Evolutionary conservation across 805 yeast species (phyloP).

Genomic region (Hanseniaspora nectarophila): DNA sequence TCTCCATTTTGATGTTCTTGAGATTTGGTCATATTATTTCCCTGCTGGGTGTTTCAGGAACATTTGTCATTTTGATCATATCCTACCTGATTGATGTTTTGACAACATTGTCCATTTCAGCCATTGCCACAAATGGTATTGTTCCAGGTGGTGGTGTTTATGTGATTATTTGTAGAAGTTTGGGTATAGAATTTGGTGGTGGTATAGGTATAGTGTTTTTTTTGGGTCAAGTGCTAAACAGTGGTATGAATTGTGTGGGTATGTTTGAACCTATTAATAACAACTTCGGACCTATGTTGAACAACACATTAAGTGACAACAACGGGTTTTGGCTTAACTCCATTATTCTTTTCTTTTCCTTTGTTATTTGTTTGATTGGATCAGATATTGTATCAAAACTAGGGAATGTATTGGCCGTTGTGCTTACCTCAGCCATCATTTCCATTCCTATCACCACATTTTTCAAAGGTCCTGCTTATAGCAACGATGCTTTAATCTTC

Average conservation of each 20-base stretch:
- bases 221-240: slow-evolving; percentile 84
- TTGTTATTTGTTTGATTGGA: slow-evolving; percentile 68
- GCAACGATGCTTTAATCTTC: slow-evolving; percentile 40
- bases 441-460: slow-evolving; percentile 73
- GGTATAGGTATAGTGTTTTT: slow-evolving; percentile 90
- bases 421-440: slow-evolving; percentile 57
- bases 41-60: slow-evolving; percentile 80
- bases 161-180: slow-evolving; percentile 86
- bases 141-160: slow-evolving; percentile 98
- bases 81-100: slow-evolving; percentile 72
- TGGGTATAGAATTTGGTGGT: slow-evolving; percentile 98
- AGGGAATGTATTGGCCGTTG: slow-evolving; percentile 58
- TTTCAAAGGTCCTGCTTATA: slow-evolving; percentile 47
- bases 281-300: slow-evolving; percentile 47
- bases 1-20: slow-evolving; percentile 87
- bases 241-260: slow-evolving; percentile 91
- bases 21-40: slow-evolving; percentile 93
- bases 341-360: slow-evolving; percentile 52
- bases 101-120: slow-evolving; percentile 83
- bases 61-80: slow-evolving; percentile 51
- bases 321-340: slow-evolving; percentile 67
- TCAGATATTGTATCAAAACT: slow-evolving; percentile 71
- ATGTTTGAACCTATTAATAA: slow-evolving; percentile 78
- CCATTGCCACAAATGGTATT: slow-evolving; percentile 94
- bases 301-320: slow-evolving; percentile 9